Conservation (phyloP, 208 protist genomes). For the Trypanosomatidae sp. region DNA sequence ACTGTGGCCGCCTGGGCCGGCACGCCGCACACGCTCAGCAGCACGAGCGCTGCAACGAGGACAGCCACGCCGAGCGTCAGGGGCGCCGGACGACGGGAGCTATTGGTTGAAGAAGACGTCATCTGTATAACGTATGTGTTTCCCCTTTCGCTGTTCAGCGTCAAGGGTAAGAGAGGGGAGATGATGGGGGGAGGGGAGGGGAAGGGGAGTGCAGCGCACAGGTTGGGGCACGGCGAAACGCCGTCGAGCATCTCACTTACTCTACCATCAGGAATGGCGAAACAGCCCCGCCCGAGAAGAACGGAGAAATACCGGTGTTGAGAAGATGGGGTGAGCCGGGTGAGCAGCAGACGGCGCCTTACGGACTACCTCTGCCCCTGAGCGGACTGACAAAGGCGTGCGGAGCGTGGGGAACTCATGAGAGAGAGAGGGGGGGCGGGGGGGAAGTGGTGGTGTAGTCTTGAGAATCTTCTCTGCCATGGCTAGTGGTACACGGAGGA, state of each 20-base stretch:
- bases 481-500: not conserved
- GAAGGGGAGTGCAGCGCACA: not conserved
- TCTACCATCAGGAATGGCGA: not conserved
- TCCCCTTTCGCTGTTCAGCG: not conserved
- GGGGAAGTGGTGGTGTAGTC: not conserved
- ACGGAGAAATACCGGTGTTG: not conserved
- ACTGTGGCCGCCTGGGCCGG: slow-evolving; percentile 14
- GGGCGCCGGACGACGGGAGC: not conserved
- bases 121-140: not conserved
- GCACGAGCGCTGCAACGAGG: not conserved
- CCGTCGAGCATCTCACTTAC: not conserved
- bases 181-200: not conserved
- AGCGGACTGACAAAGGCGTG: not conserved
- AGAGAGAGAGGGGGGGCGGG: not conserved
- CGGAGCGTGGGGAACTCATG: not conserved
- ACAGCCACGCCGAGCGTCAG: not conserved
- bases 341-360: not conserved
- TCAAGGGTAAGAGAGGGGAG: not conserved
- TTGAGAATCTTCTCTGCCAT: not conserved
- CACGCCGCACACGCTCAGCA: slow-evolving; percentile 2
- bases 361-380: not conserved
- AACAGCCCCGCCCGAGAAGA: not conserved
- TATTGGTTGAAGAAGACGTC: not conserved
- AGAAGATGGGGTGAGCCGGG: not conserved
- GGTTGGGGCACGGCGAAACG: not conserved